Evolutionary conservation across 352 stramenopile species (phyloP), one percentile per base, ranked within the genome.

Genomic region (Phytophthora litchii): DNA sequence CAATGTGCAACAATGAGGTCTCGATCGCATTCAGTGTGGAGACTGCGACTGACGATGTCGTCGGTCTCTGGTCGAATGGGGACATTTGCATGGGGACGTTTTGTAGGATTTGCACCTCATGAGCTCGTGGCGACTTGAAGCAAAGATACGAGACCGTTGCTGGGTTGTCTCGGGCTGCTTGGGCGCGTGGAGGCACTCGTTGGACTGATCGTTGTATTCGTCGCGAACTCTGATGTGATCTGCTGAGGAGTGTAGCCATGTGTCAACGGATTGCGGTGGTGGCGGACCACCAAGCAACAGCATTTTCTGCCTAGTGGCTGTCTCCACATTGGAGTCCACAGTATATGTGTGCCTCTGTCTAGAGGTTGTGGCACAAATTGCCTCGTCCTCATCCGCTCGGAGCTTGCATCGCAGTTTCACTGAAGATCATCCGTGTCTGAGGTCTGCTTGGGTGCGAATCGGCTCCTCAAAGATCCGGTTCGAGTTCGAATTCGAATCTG

Each of bases 111-210:
- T 58, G 55, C 50, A 45, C 32, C 23, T 27, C 3, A 27, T 5
- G 23, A 27, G 23, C 23, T 44, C 20, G 45, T 17, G 29, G 29
- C n/a, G n/a, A 25, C 7, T 50, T 42, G 45, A 58, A 27, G 47
- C 36, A 64, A 58, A 64, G 47, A 64, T 50, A 64, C 43, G 58
- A 51, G 3, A 6, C 37, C 11, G 46, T 46, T 58, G 37, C 40
- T 50, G 59, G 49, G 31, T 42, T 38, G 47, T 47, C 35, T 49
- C 25, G 44, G 23, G 50, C 37, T 42, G 44, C 54, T 60, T 60
- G 42, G 42, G 43, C 21, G 27, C 14, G 13, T 12, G 16, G 5
- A 17, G 52, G 52, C 40, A 60, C 9, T 45, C 31, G 40, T 44
- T 44, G 38, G 27, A 27, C 4, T 27, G 17, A 16, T 25, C 16